Percentiles rank a stretch among this genome's conserved stretches.
Evolutionary conservation across 1,284 basidiomycete genomes (phyloP).

Genomic region (Blastosporella zonata): DNA sequence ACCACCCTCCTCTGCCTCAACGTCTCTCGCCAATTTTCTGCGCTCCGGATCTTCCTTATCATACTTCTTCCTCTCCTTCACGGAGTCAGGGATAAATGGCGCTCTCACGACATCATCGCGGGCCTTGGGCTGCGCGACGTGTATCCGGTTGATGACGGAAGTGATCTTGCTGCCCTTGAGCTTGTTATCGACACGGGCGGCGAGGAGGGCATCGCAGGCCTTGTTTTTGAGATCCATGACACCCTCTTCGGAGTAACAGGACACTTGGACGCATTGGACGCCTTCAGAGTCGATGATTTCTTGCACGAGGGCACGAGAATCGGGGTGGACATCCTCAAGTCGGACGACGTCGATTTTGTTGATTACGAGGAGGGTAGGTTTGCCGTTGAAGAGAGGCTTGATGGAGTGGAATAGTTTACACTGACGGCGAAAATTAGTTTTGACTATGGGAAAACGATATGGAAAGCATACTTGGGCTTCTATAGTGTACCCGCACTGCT

Average conservation of each 20-base stretch:
- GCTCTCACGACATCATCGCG: slow-evolving; percentile 83
- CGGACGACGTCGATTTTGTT: slow-evolving; percentile 95
- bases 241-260: slow-evolving; percentile 92
- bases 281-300: slow-evolving; percentile 78
- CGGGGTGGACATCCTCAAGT: slow-evolving; percentile 75
- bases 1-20: slow-evolving; percentile 82
- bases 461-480: slow-evolving; percentile 76
- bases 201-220: slow-evolving; percentile 89
- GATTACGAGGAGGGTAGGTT: slow-evolving; percentile 89
- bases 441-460: not conserved
- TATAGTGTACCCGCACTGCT: slow-evolving; percentile 93
- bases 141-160: slow-evolving; percentile 88
- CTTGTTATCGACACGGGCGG: slow-evolving; percentile 90
- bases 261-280: slow-evolving; percentile 78
- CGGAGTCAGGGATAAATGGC: slow-evolving; percentile 83
- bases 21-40: slow-evolving; percentile 69
- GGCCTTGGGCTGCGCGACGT: slow-evolving; percentile 86
- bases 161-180: slow-evolving; percentile 93
- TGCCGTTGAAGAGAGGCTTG: slow-evolving; percentile 91
- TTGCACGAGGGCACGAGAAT: slow-evolving; percentile 76
- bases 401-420: slow-evolving; percentile 98
- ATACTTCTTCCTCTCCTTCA: slow-evolving; percentile 77
- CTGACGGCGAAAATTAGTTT: slow-evolving; percentile 34
- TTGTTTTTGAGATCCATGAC: slow-evolving; percentile 93
- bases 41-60: slow-evolving; percentile 83